Conservation (phyloP, 495 filamentous ascomycete species). For the Penicillium arizonense region DNA sequence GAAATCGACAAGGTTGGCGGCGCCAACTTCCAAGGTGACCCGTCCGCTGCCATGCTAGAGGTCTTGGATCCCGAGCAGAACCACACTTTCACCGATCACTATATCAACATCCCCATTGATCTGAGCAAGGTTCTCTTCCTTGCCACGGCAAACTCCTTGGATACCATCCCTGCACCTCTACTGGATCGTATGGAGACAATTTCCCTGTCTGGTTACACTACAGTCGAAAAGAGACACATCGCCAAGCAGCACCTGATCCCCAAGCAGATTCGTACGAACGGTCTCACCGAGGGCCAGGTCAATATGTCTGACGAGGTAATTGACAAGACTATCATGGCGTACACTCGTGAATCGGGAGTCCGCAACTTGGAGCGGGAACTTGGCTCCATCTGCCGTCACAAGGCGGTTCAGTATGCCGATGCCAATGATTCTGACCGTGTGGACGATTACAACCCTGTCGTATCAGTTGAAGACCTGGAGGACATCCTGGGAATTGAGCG, state of each 20-base stretch:
- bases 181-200: conserved; percentile 98
- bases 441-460: conserved; percentile 68
- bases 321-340: conserved; percentile 90
- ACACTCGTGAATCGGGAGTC: conserved; percentile 97
- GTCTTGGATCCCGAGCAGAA: conserved; percentile 99
- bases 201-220: conserved; percentile 89
- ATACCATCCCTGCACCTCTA: conserved; percentile 93
- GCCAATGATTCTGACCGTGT: conserved; percentile 73
- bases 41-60: conserved; percentile 98
- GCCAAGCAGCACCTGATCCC: conserved; percentile 90
- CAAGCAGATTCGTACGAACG: conserved; percentile 84
- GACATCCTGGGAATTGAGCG: conserved; percentile 89
- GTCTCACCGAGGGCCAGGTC: conserved; percentile 71
- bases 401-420: conserved; percentile 92
- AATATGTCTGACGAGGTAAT: conserved; percentile 77
- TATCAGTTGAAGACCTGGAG: conserved; percentile 79
- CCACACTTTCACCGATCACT: conserved; percentile 91
- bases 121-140: conserved; percentile 97
- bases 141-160: conserved; percentile 94
- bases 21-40: conserved; percentile 92
- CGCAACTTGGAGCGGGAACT: conserved; percentile 96
- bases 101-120: conserved; percentile 94
- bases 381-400: conserved; percentile 88
- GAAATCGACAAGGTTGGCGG: conserved; percentile 98
- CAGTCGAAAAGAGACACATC: conserved; percentile 96